Percentiles rank a stretch among this genome's conserved stretches.
These are phyloP conservation scores for Poteriospumella lacustris DNA, from an alignment of 108 stramenopile species.

Conservation along the genomic window DNA sequence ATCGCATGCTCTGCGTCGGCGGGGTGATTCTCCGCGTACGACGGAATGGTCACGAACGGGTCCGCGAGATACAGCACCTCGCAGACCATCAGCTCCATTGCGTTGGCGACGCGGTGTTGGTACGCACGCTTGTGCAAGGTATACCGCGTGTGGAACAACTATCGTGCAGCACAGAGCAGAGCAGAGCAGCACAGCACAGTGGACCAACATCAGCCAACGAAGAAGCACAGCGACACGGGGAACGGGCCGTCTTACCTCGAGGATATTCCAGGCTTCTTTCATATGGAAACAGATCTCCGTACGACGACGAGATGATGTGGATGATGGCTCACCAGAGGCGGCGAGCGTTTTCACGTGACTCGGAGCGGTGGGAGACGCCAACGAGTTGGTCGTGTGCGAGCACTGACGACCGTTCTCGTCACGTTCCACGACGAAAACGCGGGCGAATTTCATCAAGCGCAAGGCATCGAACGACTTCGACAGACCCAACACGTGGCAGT, in stretches of 20 bases:
- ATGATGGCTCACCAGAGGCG: too few species aligned
- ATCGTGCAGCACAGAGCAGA: too few species aligned
- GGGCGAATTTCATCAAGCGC: constrained; percentile 21
- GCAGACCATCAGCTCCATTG: constrained; percentile 10
- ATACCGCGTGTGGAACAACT: constrained; percentile 27
- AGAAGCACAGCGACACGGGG: too few species aligned
- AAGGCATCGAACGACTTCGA: constrained; percentile 4
- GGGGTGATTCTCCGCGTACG: not conserved
- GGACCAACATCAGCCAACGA: too few species aligned
- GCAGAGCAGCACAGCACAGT: too few species aligned
- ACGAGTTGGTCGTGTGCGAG: too few species aligned
- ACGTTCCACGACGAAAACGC: not conserved
- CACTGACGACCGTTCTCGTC: too few species aligned
- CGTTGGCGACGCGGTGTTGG: constrained; percentile 11
- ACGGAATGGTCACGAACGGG: not conserved
- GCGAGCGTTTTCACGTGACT: too few species aligned
- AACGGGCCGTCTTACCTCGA: constrained; percentile 24
- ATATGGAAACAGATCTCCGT: constrained; percentile 25
- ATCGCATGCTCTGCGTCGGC: not conserved
- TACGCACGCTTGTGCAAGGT: constrained; percentile 29
- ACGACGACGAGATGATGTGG: too few species aligned
- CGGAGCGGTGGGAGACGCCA: too few species aligned
- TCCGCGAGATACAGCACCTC: not conserved
- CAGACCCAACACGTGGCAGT: constrained; percentile 23
- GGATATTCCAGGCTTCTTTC: constrained; percentile 30